Evolutionary conservation across 352 stramenopile genomes (phyloP), one percentile per base, ranked within the genome.

Genomic region (Discostella stelligera): DNA sequence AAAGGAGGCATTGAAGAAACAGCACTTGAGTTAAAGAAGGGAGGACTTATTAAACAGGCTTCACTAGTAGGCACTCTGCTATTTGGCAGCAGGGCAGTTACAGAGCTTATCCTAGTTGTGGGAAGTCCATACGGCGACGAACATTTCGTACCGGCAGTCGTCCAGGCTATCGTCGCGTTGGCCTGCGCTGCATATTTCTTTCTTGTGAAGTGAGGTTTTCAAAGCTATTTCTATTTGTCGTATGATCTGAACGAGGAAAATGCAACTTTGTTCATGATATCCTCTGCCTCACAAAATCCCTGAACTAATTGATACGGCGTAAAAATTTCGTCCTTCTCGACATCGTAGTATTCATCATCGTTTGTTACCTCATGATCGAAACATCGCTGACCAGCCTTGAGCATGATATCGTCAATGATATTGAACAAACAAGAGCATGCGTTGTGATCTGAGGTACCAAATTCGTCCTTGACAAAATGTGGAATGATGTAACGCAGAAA

Each of bases 401-500:
- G 68, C 62, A 87, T 76, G 18, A 83, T 71, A 64, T 84, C 70
- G 67, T 87, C 71, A 32, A 87, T 73, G 20, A 62, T 75, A 63
- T 83, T 85, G 14, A 75, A 83, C 14, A 87, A 55, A 62, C 63
- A 62, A 0, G 66, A 78, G 53, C 60, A 77, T 13, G 59, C 63
- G 63, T 77, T 81, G 27, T 65, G 60, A 14, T 85, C 75, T 10
- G 86, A 56, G 23, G 67, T 69, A 18, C 75, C 71, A 58, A 83
- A 80, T 49, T 86, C 83, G 70, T 91, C 81, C 25, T 82, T 88
- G 4, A 93, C 69, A 61, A 82, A 93, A 77, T 91, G 85, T 23
- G 83, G 82, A 20, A 93, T 53, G 25, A 90, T 59, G 48, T 82
- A 85, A 50, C 84, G 85, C 7, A 93, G 39, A 21, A 93, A 89